These are phyloP conservation scores for Acaromyces ingoldii DNA, from an alignment of 1,284 basidiomycete genomes.

Conservation along the genomic window DNA sequence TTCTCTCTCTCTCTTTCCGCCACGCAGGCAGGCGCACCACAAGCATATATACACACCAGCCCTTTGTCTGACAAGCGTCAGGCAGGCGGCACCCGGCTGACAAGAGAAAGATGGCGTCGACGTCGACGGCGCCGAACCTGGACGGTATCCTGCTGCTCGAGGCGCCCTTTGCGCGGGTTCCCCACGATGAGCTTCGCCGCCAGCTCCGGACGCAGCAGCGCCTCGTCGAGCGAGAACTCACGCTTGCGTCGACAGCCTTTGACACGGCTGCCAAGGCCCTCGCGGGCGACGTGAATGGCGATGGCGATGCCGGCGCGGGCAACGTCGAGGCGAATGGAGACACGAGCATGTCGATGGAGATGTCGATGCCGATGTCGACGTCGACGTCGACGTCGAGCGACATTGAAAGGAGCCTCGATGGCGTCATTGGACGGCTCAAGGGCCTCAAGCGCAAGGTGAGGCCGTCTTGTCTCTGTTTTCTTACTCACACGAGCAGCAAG, in stretches of 20 bases:
- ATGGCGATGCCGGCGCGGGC: no score
- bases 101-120: background rate
- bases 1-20: no score
- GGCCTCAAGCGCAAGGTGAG: slow-evolving; percentile 73
- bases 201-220: slow-evolving; percentile 42
- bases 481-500: background rate
- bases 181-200: slow-evolving; percentile 45
- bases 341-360: no score
- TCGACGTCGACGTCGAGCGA: no score
- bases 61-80: no score
- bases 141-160: slow-evolving; percentile 81
- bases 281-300: no score
- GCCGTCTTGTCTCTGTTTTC: background rate
- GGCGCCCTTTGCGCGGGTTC: slow-evolving; percentile 73
- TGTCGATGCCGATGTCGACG: no score
- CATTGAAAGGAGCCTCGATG: slow-evolving; percentile 60
- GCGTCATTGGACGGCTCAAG: slow-evolving; percentile 69
- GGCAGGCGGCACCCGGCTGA: background rate
- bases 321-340: no score
- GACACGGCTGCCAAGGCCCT: no score
- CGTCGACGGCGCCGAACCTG: slow-evolving; percentile 17
- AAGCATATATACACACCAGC: no score
- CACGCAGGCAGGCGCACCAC: no score
- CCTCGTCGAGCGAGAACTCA: slow-evolving; percentile 29
- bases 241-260: no score